Conservation (phyloP, 257 asterid genomes). For the Coffea canephora region DNA sequence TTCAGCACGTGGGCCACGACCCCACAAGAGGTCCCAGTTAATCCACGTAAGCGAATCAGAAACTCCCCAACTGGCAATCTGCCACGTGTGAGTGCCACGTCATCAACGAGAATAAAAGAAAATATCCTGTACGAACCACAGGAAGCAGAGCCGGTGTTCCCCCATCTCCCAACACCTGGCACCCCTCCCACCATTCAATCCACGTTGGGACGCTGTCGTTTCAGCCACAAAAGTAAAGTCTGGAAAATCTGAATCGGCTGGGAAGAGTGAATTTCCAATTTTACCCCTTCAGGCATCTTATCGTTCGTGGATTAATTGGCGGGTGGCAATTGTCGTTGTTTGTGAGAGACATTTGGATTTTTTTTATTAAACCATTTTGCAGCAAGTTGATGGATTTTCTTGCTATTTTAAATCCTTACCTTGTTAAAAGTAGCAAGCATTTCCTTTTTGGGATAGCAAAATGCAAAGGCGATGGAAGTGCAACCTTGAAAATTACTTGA, state of each 20-base stretch:
- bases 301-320: accelerated
- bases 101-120: constrained; percentile 28
- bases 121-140: constrained; percentile 35
- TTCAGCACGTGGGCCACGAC: constrained; percentile 2
- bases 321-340: neutral
- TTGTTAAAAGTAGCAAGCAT: too few species aligned
- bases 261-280: neutral
- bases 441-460: neutral
- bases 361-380: too few species aligned
- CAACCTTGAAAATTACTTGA: neutral
- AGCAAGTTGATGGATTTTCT: too few species aligned
- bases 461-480: neutral
- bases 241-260: neutral
- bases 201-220: constrained; percentile 31
- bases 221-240: constrained; percentile 1
- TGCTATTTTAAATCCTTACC: too few species aligned
- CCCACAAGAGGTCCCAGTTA: neutral
- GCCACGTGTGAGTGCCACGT: constrained; percentile 32
- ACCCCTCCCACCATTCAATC: constrained; percentile 30
- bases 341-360: neutral
- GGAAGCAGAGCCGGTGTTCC: constrained; percentile 26
- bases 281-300: neutral
- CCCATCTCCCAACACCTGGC: constrained; percentile 39
- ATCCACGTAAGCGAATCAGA: constrained; percentile 28
- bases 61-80: constrained; percentile 14